Base-by-base conservation (phyloP, 306 rosid species). In the Comarum palustre region DNA sequence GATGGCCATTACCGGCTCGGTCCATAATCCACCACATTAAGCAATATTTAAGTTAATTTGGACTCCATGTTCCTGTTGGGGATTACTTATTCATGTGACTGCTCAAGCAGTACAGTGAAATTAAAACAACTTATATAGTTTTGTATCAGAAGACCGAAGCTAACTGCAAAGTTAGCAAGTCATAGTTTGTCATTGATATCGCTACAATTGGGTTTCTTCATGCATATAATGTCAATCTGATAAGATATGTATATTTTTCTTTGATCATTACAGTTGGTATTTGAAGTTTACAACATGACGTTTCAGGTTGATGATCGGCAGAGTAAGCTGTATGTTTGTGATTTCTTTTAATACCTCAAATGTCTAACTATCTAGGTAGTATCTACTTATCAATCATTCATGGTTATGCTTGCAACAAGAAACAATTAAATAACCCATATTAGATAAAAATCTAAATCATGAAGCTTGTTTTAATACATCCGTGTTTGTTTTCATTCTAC, bases 1-100 rank as follows among this genome's bases (percentile, higher is more conserved):
- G 97, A 94, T 39, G 87, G 86, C 50, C 99, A 86, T 50, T 91
- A 88, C 76, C 99, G 99, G 55, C 87, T 94, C 13, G 99, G 91
- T 1, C 99, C 97, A 24, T 93, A 79, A 80, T 31, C n/a, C 75
- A 20, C 24, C 17, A 1, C 13, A 19, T 32, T 61, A 29, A 14
- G 36, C 20, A 59, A 29, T 34, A 34, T 17, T 61, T 7, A 61
- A 32, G 66, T 59, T 59, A 27, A 29, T 29, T 27, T 25, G 41
- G 41, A 11, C 15, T 2, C 20, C 39, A 10, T 15, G 10, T 14
- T 58, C 36, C 8, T 59, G 36, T 31, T 31, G n/a, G n/a, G 16
- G 38, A 5, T 29, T 13, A 59, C 17, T 59, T 59, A 14, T 29
- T 15, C 39, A 15, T 59, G 65, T 59, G 65, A 29, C 36, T 59